These are phyloP conservation scores for Clarireedia monteithiana DNA, from an alignment of 2,329 filamentous ascomycete genomes.

Conservation along the genomic window DNA sequence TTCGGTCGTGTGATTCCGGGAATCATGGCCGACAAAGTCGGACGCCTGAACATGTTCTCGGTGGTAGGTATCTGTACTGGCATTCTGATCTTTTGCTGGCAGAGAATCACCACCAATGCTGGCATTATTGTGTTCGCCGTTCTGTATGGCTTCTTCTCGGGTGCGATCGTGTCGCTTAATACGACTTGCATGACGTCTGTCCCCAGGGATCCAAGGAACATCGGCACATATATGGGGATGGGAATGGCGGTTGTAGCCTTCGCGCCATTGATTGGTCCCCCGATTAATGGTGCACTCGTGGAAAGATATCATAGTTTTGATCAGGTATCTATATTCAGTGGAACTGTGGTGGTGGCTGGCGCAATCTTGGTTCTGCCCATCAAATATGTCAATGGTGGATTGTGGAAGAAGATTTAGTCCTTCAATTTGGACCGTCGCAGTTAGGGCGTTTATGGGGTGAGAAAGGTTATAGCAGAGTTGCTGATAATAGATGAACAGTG, in stretches of 20 bases:
- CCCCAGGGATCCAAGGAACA: constrained; percentile 54
- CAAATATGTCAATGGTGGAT: constrained; percentile 4
- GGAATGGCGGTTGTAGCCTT: constrained; percentile 55
- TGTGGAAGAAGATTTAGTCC: not conserved
- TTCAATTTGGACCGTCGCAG: too few relatives aligned
- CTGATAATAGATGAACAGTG: not conserved
- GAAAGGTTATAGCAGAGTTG: not conserved
- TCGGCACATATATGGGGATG: constrained; percentile 62
- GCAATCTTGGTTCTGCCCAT: constrained; percentile 9
- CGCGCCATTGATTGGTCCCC: constrained; percentile 57
- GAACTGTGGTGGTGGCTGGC: constrained; percentile 18
- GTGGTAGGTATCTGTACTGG: not conserved
- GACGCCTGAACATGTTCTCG: constrained; percentile 28
- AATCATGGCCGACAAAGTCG: constrained; percentile 6
- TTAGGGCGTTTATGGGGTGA: too few relatives aligned
- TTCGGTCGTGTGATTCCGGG: constrained; percentile 8
- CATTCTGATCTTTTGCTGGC: constrained; percentile 9
- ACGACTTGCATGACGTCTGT: constrained; percentile 27
- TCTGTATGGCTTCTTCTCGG: constrained; percentile 16
- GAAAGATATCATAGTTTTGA: constrained; percentile 37
- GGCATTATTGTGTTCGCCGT: constrained; percentile 7
- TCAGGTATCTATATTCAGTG: constrained; percentile 22
- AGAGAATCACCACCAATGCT: constrained; percentile 2
- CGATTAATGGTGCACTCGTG: constrained; percentile 59
- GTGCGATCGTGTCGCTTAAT: constrained; percentile 28